Percentiles rank a stretch among this genome's conserved stretches.
These are phyloP conservation scores for Lyophyllum atratum DNA, from an alignment of 768 basidiomycete species.

Conservation along the genomic window DNA sequence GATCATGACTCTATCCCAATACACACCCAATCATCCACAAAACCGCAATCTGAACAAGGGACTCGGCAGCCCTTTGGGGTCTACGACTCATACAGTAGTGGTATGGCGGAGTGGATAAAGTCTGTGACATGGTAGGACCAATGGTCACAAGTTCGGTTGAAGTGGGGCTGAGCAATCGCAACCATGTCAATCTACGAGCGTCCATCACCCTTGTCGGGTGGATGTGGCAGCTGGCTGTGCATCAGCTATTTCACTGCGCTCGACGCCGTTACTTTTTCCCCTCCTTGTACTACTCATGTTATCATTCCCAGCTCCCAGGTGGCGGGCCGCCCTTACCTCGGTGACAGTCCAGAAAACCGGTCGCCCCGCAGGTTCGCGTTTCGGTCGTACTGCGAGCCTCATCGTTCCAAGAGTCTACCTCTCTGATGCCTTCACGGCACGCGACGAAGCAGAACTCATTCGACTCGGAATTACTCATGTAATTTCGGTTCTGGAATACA, in stretches of 20 bases:
- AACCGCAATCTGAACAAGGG: conserved; percentile 23
- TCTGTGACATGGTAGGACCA: too few relatives aligned
- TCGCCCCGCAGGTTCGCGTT: conserved; percentile 6
- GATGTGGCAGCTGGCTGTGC: neutral
- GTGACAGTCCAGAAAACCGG: conserved; percentile 18
- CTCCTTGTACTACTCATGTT: conserved; percentile 23
- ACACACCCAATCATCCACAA: conserved; percentile 28
- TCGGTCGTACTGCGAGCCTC: conserved; percentile 31
- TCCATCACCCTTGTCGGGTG: too few relatives aligned
- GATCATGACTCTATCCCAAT: neutral
- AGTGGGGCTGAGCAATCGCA: neutral
- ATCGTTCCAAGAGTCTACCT: conserved; percentile 59
- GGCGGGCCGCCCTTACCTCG: conserved; percentile 18
- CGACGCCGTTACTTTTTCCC: neutral
- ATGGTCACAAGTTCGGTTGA: neutral
- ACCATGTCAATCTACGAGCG: too few relatives aligned
- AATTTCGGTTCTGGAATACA: conserved; percentile 60
- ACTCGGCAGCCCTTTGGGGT: conserved; percentile 11
- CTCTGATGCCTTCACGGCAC: conserved; percentile 61
- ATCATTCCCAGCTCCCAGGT: conserved; percentile 33
- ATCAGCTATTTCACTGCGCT: neutral
- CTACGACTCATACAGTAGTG: conserved; percentile 4
- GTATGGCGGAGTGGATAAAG: neutral
- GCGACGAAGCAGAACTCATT: conserved; percentile 44
- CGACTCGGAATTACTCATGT: conserved; percentile 74